A percentile compares a stretch with the other conserved stretches of the same genome.
phyloP scores from a whole-genome alignment of 2,329 filamentous ascomycete genomes.

The Aspergillus luchuensis region DNA sequence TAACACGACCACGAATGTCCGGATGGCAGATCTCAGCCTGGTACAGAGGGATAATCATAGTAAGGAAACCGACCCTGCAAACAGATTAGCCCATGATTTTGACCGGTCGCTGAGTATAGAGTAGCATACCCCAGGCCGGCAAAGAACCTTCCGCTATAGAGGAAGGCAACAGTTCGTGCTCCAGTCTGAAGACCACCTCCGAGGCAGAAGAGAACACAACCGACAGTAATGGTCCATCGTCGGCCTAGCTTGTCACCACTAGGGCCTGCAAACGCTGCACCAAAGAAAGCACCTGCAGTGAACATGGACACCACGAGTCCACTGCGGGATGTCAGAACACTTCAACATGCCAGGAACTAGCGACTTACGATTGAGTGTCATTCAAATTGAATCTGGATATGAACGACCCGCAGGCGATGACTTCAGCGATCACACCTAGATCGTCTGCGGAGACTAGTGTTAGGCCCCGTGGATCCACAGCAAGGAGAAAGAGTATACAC shows the following conservation, averaged over 20 bases:
- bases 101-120: neutral
- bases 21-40: slow-evolving; percentile 80
- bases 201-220: slow-evolving; percentile 70
- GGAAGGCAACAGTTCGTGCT: slow-evolving; percentile 59
- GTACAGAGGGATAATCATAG: slow-evolving; percentile 70
- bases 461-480: neutral
- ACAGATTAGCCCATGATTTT: slow-evolving; percentile 42
- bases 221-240: slow-evolving; percentile 70
- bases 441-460: slow-evolving; percentile 44
- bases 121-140: slow-evolving; percentile 55
- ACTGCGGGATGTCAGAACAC: slow-evolving; percentile 34
- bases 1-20: slow-evolving; percentile 73
- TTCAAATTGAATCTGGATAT: slow-evolving; percentile 33
- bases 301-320: slow-evolving; percentile 77
- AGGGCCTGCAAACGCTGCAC: slow-evolving; percentile 65
- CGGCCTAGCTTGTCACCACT: slow-evolving; percentile 67
- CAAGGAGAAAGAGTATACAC: slow-evolving; percentile 10
- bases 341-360: neutral
- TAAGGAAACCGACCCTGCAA: slow-evolving; percentile 59
- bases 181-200: slow-evolving; percentile 75
- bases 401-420: slow-evolving; percentile 49
- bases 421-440: slow-evolving; percentile 62
- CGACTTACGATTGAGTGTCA: slow-evolving; percentile 35
- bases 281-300: slow-evolving; percentile 73
- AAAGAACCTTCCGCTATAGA: slow-evolving; percentile 70